phyloP scores from a whole-genome alignment of 208 protist genomes.

The Trypanosoma boissoni region DNA sequence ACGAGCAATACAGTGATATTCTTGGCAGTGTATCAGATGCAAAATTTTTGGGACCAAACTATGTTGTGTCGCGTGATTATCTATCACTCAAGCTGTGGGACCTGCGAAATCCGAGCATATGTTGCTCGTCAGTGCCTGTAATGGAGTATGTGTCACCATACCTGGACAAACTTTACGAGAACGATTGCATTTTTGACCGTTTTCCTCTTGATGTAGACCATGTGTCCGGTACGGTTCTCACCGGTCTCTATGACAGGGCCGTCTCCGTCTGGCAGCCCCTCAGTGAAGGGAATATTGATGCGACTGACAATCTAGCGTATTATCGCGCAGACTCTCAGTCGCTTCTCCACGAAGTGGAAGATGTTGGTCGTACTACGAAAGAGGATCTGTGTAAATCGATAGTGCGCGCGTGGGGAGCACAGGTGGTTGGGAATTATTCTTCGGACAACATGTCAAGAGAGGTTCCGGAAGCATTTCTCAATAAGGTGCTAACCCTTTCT shows the following conservation, averaged over 20 bases:
- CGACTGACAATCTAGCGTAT: slow-evolving; percentile 41
- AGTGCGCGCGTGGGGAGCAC: slow-evolving; percentile 31
- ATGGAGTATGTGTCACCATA: slow-evolving; percentile 72
- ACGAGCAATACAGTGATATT: slow-evolving; percentile 84
- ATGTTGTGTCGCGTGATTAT: slow-evolving; percentile 87
- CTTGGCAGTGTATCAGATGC: slow-evolving; percentile 82
- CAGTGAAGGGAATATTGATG: slow-evolving; percentile 12
- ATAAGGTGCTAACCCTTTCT: slow-evolving; percentile 69
- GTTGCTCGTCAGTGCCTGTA: slow-evolving; percentile 59
- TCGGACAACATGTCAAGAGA: slow-evolving; percentile 21
- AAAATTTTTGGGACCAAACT: slow-evolving; percentile 68
- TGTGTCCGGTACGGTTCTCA: slow-evolving; percentile 69
- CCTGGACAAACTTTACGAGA: slow-evolving; percentile 73
- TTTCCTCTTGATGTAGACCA: slow-evolving; percentile 82
- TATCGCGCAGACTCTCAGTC: slow-evolving; percentile 66
- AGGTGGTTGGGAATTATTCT: not conserved
- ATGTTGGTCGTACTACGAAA: slow-evolving; percentile 17
- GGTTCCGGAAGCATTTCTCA: slow-evolving; percentile 70
- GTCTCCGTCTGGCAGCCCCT: slow-evolving; percentile 88
- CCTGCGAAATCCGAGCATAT: slow-evolving; percentile 50
- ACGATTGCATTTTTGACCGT: slow-evolving; percentile 85
- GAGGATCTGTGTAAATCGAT: slow-evolving; percentile 48
- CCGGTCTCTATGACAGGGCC: slow-evolving; percentile 80
- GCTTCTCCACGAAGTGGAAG: slow-evolving; percentile 36
- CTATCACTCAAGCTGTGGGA: slow-evolving; percentile 88